phyloP scores from a whole-genome alignment of 768 basidiomycete species.

The Phlebiopsis flavidoalba region DNA sequence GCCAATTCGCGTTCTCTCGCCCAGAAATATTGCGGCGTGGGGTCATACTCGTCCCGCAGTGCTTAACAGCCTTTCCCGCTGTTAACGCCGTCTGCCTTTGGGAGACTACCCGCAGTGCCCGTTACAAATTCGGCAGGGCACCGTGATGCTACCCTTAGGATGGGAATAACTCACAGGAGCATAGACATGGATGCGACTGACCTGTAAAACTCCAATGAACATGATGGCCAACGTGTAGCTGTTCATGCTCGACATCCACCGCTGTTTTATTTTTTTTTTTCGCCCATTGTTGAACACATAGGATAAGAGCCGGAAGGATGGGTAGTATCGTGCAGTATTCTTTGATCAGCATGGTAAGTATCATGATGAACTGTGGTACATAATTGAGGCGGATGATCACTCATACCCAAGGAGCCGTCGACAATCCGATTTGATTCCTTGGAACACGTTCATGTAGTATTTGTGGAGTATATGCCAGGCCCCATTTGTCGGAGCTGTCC shows the following conservation, averaged over 20 bases:
- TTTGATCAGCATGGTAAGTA: conserved; percentile 38
- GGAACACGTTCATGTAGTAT: too few relatives aligned
- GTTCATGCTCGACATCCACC: conserved; percentile 48
- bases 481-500: too few relatives aligned
- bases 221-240: conserved; percentile 60
- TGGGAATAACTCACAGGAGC: neutral
- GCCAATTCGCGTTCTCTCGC: neutral
- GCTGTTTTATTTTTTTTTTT: conserved; percentile 32
- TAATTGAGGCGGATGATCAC: too few relatives aligned
- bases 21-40: neutral
- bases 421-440: too few relatives aligned
- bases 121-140: conserved; percentile 38
- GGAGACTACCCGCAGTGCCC: too few relatives aligned
- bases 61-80: too few relatives aligned
- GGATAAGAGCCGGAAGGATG: conserved; percentile 38
- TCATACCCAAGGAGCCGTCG: too few relatives aligned
- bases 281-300: conserved; percentile 57
- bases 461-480: too few relatives aligned
- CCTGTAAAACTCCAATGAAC: conserved; percentile 58
- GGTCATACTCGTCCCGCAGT: neutral
- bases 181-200: conserved; percentile 18
- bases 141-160: neutral
- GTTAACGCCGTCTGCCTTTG: too few relatives aligned
- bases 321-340: conserved; percentile 46
- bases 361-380: too few relatives aligned